A percentile compares a stretch with the other conserved stretches of the same genome.
Conservation (phyloP, 495 filamentous ascomycete species). For the Schizothecium vesticola region DNA sequence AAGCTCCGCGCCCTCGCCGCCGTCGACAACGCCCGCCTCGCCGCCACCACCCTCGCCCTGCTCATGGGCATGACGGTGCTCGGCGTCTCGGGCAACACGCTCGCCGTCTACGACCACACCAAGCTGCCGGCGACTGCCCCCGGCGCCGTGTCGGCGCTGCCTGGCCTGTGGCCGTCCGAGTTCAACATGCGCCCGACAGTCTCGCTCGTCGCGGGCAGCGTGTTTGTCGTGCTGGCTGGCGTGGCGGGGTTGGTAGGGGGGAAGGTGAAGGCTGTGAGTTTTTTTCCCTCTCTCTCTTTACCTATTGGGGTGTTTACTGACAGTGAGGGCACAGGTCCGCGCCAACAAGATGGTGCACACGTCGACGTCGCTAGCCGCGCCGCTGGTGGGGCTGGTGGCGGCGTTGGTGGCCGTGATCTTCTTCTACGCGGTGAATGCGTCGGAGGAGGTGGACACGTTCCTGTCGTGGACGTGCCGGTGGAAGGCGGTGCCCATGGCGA, state of each 20-base stretch:
- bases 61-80: conserved; percentile 45
- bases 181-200: conserved; percentile 49
- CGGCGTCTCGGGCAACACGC: conserved; percentile 43
- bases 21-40: conserved; percentile 39
- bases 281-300: not conserved
- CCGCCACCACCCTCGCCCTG: conserved; percentile 43
- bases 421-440: conserved; percentile 51
- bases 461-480: conserved; percentile 54
- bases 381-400: conserved; percentile 39
- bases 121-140: conserved; percentile 20
- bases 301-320: not conserved
- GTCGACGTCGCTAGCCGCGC: conserved; percentile 34
- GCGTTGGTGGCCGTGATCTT: conserved; percentile 47
- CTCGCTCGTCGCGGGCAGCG: conserved; percentile 42
- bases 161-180: conserved; percentile 47
- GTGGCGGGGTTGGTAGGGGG: conserved; percentile 39
- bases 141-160: conserved; percentile 8
- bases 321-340: conserved; percentile 33
- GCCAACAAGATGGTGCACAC: conserved; percentile 32
- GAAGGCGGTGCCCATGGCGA: conserved; percentile 38
- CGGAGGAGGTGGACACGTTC: conserved; percentile 39
- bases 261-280: conserved; percentile 37
- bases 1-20: conserved; percentile 32
- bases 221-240: conserved; percentile 39
- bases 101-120: conserved; percentile 47